These are phyloP conservation scores for Phytophthora pisi DNA, from an alignment of 352 stramenopile species.

Conservation along the genomic window DNA sequence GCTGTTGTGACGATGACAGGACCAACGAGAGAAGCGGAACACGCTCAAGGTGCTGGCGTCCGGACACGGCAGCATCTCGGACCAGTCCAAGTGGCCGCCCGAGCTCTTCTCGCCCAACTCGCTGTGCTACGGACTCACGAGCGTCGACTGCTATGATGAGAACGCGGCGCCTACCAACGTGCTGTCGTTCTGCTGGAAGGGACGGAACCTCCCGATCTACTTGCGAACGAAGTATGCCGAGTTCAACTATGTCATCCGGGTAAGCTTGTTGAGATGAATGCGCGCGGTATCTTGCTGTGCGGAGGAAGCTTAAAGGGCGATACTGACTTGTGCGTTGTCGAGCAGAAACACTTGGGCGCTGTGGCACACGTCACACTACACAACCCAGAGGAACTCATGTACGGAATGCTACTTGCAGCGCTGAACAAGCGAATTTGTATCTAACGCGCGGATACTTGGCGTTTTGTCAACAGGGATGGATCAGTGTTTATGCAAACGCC, in stretches of 20 bases:
- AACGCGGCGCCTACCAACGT: slow-evolving; percentile 71
- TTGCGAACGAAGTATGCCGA: slow-evolving; percentile 88
- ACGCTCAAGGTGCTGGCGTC: slow-evolving; percentile 78
- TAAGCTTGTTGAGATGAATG: slow-evolving; percentile 27
- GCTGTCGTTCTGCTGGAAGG: slow-evolving; percentile 91
- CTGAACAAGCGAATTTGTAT: background rate
- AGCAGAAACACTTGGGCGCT: slow-evolving; percentile 82
- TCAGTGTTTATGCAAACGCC: slow-evolving; percentile 68
- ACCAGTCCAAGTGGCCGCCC: slow-evolving; percentile 71
- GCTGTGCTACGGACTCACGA: slow-evolving; percentile 84
- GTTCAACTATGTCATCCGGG: slow-evolving; percentile 89
- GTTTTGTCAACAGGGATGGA: slow-evolving; percentile 50
- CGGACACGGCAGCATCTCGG: slow-evolving; percentile 69
- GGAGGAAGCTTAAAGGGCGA: no score
- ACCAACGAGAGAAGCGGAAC: slow-evolving; percentile 80
- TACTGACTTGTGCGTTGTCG: slow-evolving; percentile 12
- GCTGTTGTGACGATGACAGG: slow-evolving; percentile 43
- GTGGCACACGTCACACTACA: slow-evolving; percentile 78
- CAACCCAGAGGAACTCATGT: slow-evolving; percentile 81
- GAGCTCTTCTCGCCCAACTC: slow-evolving; percentile 81
- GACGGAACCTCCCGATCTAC: slow-evolving; percentile 83
- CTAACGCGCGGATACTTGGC: background rate
- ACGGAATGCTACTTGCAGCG: slow-evolving; percentile 11
- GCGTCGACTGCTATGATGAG: slow-evolving; percentile 71
- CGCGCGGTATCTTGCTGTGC: background rate